phyloP scores from a whole-genome alignment of 2,329 filamentous ascomycete genomes.

The Cladosporium sp. region DNA sequence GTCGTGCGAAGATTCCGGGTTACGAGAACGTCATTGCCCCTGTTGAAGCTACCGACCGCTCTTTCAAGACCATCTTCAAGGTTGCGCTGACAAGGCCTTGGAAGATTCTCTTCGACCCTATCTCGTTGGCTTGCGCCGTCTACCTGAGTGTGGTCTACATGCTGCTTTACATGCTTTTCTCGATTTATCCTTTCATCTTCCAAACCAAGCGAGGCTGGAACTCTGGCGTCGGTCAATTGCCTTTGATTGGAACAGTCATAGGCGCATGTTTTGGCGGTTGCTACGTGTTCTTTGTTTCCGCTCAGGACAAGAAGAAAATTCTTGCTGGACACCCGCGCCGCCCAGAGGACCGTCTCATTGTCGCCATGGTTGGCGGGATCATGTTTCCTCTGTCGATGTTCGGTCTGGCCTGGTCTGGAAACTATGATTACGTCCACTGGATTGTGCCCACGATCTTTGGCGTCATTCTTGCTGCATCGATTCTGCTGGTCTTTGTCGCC shows the following conservation, averaged over 20 bases:
- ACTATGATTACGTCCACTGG: slow-evolving; percentile 44
- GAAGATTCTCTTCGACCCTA: slow-evolving; percentile 52
- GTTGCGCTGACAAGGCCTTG: slow-evolving; percentile 52
- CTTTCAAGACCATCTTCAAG: slow-evolving; percentile 45
- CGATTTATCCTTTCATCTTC: slow-evolving; percentile 55
- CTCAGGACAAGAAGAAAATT: slow-evolving; percentile 36
- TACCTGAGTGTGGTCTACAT: slow-evolving; percentile 53
- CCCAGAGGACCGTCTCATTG: slow-evolving; percentile 40
- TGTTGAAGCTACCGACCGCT: slow-evolving; percentile 45
- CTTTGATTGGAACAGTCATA: slow-evolving; percentile 47
- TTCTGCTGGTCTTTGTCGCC: slow-evolving; percentile 49
- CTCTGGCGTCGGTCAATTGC: slow-evolving; percentile 48
- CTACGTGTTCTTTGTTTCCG: slow-evolving; percentile 41
- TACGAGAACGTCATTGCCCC: slow-evolving; percentile 51
- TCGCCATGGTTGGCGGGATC: slow-evolving; percentile 32
- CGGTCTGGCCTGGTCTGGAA: slow-evolving; percentile 33
- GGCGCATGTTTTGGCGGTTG: slow-evolving; percentile 45
- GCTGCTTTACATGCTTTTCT: slow-evolving; percentile 56
- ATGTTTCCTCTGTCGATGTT: slow-evolving; percentile 33
- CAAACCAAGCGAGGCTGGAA: slow-evolving; percentile 53
- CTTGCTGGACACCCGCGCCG: slow-evolving; percentile 35
- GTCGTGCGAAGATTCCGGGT: slow-evolving; percentile 44
- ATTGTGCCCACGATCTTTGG: slow-evolving; percentile 45
- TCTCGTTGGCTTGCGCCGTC: slow-evolving; percentile 49
- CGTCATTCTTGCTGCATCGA: slow-evolving; percentile 37